Evolutionary conservation across 352 stramenopile genomes (phyloP), one percentile per base, ranked within the genome.

Genomic region (Pythium chondricola): DNA sequence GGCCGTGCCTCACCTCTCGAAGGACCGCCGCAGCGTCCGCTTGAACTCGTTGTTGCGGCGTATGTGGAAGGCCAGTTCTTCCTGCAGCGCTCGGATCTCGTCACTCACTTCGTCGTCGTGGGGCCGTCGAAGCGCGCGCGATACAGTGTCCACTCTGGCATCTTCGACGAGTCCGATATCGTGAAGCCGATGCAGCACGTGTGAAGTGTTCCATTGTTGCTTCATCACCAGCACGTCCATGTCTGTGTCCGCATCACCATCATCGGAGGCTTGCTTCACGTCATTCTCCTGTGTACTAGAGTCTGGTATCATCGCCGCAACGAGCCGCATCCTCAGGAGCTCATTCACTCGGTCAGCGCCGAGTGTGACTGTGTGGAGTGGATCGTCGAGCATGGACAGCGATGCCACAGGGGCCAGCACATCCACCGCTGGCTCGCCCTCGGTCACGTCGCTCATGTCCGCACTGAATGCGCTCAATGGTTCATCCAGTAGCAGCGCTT

Each of bases 91-190:
- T 14, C 75, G 75, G 21, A 90, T 80, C 51, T 90, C 74, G 27
- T 68, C 52, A 30, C 65, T 85, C 25, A 90, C 63, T 47, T 85
- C 69, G 52, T 90, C 78, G 30, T 88, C 75, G 26, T 58, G 63
- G 1, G 58, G 63, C 29, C 53, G 52, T 2, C 26, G 54, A 35
- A 83, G 40, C 27, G 49, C 41, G 29, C 59, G 53, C 11, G 29
- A 31, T 20, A 82, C 33, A 8, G 29, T 33, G 29, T 13, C 29
- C 7, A 33, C 29, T 8, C 67, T 52, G 18, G 27, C 48, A 39
- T 52, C 51, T 48, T 86, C 69, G 17, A 85, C 7, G 24, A 90
- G 50, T n/a, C 74, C 75, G n/a, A 78, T 60, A 18, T 70, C 55
- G 6, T 58, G 61, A 2, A 89, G 49, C 22, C 41, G 45, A 1